Conservation (phyloP, 2,329 filamentous ascomycete genomes). For the Septoria linicola region DNA sequence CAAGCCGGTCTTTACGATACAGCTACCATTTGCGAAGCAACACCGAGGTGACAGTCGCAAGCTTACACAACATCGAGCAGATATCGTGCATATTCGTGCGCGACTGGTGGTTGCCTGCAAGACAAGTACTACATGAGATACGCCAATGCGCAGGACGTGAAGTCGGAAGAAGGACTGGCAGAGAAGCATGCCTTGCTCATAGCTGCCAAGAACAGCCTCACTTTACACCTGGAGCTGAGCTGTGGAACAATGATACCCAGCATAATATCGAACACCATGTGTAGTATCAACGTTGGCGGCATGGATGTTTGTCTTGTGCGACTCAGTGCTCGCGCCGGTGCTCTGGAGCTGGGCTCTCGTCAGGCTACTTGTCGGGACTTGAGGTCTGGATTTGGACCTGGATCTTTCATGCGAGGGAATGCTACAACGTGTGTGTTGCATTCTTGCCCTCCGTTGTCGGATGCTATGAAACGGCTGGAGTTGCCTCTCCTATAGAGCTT, state of each 20-base stretch:
- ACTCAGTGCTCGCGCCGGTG: neutral
- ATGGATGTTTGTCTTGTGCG: conserved; percentile 1
- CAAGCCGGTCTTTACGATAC: neutral
- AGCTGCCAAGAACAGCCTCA: neutral
- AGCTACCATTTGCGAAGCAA: neutral
- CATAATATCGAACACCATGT: neutral
- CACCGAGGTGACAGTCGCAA: conserved; percentile 6
- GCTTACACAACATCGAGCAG: conserved; percentile 13
- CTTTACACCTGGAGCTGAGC: neutral
- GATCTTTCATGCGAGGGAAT: neutral
- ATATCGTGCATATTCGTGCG: conserved; percentile 21
- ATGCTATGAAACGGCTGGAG: too few relatives aligned
- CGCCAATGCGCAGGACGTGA: conserved; percentile 2
- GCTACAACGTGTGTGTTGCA: neutral
- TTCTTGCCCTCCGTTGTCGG: neutral
- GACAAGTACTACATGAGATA: neutral
- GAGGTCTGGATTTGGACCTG: neutral
- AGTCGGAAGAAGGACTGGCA: conserved; percentile 1
- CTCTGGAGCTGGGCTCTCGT: neutral
- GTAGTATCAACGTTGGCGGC: neutral
- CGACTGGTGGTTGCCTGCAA: conserved; percentile 8
- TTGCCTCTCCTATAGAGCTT: too few relatives aligned
- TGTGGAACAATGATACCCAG: neutral
- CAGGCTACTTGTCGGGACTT: too few relatives aligned
- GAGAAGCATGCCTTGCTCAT: too few relatives aligned